Evolutionary conservation across 179 eudicot genomes (phyloP).

Genomic region (Camellia oleifera): DNA sequence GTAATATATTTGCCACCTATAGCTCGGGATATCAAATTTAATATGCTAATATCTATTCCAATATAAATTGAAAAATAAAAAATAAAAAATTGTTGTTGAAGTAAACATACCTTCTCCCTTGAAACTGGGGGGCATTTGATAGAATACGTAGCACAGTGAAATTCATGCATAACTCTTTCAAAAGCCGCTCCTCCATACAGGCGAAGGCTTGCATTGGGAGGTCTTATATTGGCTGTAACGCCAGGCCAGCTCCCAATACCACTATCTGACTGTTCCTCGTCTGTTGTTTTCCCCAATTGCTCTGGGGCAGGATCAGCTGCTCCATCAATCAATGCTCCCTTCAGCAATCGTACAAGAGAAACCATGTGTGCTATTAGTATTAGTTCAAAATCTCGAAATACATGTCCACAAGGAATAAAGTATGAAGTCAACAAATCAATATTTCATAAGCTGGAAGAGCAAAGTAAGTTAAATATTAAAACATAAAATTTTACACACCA

Average conservation of each 20-base stretch:
- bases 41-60: background rate
- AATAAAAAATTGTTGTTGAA: background rate
- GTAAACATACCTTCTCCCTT: conserved; percentile 72
- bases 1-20: conserved; percentile 97
- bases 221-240: conserved; percentile 61
- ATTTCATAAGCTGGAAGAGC: background rate
- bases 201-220: conserved; percentile 82
- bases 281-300: conserved; percentile 96
- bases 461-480: background rate
- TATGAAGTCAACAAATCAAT: background rate
- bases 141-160: conserved; percentile 93
- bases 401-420: background rate
- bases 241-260: conserved; percentile 98
- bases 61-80: background rate
- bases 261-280: conserved; percentile 84
- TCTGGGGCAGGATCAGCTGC: conserved; percentile 98
- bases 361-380: background rate
- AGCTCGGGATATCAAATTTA: conserved; percentile 1
- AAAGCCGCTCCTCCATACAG: conserved; percentile 99
- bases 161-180: conserved; percentile 97
- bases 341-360: conserved; percentile 21
- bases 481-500: conserved; percentile 45
- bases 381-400: background rate
- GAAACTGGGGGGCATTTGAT: conserved; percentile 92
- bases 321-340: conserved; percentile 93